phyloP scores from a whole-genome alignment of 768 basidiomycete species.

The Fomitopsis serialis region DNA sequence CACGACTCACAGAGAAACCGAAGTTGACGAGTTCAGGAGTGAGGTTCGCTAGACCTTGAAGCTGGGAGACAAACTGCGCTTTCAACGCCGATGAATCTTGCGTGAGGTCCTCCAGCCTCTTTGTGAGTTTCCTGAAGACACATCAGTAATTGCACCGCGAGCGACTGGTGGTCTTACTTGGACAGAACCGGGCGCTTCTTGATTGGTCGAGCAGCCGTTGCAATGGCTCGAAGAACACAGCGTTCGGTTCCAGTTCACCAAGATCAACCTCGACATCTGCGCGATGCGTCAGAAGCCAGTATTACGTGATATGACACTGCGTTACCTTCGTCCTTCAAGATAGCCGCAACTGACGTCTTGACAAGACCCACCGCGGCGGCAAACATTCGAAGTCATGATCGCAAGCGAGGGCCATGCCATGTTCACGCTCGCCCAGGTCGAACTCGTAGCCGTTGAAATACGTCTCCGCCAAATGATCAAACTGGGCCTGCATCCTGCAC shows the following conservation, averaged over 20 bases:
- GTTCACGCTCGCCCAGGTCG: constrained; percentile 86
- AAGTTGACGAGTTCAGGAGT: constrained; percentile 85
- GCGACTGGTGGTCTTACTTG: constrained; percentile 39
- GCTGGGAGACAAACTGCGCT: constrained; percentile 62
- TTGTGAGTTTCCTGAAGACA: constrained; percentile 74
- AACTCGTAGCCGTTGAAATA: constrained; percentile 81
- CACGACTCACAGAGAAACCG: constrained; percentile 69
- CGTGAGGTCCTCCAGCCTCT: constrained; percentile 76
- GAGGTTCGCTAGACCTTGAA: constrained; percentile 64
- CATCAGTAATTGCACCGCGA: neutral
- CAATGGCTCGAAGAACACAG: constrained; percentile 76
- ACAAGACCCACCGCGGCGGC: constrained; percentile 86
- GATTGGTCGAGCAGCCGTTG: constrained; percentile 80
- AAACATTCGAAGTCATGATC: constrained; percentile 92
- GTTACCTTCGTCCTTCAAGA: constrained; percentile 75
- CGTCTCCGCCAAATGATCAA: constrained; percentile 86
- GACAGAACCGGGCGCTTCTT: constrained; percentile 76
- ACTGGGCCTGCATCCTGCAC: constrained; percentile 82
- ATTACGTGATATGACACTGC: neutral
- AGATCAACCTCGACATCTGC: constrained; percentile 70
- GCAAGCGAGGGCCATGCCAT: constrained; percentile 74
- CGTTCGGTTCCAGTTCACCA: constrained; percentile 68
- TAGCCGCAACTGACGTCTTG: constrained; percentile 74
- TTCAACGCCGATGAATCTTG: constrained; percentile 69
- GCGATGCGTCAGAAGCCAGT: neutral